A percentile compares a stretch with the other conserved stretches of the same genome.
Conservation (phyloP, 2,329 filamentous ascomycete genomes). For the Colletotrichum costaricense region DNA sequence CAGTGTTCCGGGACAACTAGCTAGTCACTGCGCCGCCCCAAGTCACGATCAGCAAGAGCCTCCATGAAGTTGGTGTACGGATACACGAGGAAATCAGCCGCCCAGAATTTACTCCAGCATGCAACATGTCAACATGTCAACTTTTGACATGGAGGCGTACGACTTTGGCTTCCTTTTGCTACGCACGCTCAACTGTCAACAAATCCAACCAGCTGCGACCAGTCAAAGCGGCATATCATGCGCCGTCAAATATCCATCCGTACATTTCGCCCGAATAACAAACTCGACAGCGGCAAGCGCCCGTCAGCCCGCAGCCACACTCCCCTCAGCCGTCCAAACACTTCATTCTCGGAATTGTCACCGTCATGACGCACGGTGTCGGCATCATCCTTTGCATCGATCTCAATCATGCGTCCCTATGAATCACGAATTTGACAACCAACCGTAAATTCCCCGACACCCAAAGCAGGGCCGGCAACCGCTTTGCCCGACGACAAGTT, state of each 20-base stretch:
- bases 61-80: neutral
- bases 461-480: too few species aligned
- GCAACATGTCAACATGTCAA: neutral
- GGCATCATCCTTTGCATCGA: constrained; percentile 11
- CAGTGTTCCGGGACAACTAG: neutral
- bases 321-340: neutral
- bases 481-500: neutral
- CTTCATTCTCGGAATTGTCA: neutral
- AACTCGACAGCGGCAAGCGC: neutral
- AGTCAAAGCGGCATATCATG: constrained; percentile 6
- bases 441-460: neutral
- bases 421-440: neutral
- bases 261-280: neutral
- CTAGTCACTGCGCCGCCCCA: neutral
- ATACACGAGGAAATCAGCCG: neutral
- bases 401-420: neutral
- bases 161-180: neutral
- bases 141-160: neutral
- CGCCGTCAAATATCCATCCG: neutral
- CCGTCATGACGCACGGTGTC: neutral
- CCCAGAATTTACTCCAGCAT: neutral
- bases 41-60: neutral
- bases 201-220: constrained; percentile 12
- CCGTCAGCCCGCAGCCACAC: neutral
- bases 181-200: neutral